Percentiles rank a stretch among this genome's conserved stretches.
Conservation (phyloP, 805 yeast genomes). For the Helenozyma baotianmanensis region DNA sequence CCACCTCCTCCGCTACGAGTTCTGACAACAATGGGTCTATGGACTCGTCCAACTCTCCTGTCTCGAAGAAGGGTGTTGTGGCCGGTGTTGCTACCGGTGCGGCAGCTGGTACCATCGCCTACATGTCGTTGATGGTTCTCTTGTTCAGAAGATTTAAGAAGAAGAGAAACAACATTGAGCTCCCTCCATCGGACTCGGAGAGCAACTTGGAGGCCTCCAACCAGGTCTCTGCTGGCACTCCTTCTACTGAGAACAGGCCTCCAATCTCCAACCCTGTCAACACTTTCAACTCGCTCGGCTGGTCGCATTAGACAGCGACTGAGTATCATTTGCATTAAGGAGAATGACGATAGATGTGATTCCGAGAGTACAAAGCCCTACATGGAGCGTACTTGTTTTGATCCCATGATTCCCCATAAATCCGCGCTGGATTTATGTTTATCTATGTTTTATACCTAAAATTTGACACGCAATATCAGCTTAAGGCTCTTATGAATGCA, state of each 20-base stretch:
- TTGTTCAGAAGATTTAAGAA: conserved; percentile 48
- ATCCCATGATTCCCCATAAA: too few relatives aligned
- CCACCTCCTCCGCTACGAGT: conserved; percentile 3
- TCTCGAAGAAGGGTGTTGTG: conserved; percentile 38
- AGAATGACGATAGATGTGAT: too few relatives aligned
- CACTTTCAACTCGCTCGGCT: conserved; percentile 67
- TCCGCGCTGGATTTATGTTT: too few relatives aligned
- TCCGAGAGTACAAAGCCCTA: too few relatives aligned
- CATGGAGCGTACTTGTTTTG: too few relatives aligned
- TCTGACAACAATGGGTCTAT: conserved; percentile 31
- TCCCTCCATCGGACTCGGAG: conserved; percentile 39
- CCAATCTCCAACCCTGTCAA: conserved; percentile 66
- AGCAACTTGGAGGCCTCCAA: conserved; percentile 23
- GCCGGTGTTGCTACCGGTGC: conserved; percentile 84
- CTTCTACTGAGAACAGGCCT: conserved; percentile 20
- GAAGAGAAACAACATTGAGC: conserved; percentile 31
- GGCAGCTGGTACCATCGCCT: conserved; percentile 66
- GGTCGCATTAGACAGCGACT: conserved; percentile 30
- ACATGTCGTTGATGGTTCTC: conserved; percentile 56
- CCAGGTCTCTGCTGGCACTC: conserved; percentile 13
- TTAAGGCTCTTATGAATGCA: neutral
- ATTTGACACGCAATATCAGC: too few relatives aligned
- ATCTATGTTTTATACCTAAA: too few relatives aligned
- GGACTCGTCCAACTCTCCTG: conserved; percentile 18
- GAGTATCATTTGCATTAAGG: neutral